phyloP scores from a whole-genome alignment of 768 basidiomycete species.

The Amanita jacksonii region DNA sequence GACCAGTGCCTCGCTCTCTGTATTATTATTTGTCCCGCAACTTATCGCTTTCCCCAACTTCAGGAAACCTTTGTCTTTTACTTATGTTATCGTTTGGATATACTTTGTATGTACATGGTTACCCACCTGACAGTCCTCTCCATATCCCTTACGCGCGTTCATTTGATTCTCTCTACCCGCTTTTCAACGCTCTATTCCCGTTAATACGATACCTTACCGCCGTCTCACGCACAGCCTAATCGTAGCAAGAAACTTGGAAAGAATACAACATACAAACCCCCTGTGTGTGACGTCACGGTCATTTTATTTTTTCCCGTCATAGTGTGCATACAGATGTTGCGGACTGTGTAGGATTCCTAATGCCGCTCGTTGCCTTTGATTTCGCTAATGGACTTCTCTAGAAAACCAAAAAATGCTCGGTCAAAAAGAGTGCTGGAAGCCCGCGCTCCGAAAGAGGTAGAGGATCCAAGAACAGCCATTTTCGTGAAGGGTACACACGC shows the following conservation, averaged over 20 bases:
- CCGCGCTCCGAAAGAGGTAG: conserved; percentile 82
- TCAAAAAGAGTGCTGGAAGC: conserved; percentile 85
- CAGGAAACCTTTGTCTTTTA: background rate
- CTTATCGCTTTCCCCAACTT: background rate
- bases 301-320: background rate
- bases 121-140: too few relatives aligned
- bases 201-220: background rate
- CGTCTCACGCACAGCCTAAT: background rate
- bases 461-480: conserved; percentile 78
- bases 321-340: conserved; percentile 13
- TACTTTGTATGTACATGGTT: too few relatives aligned
- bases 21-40: conserved; percentile 2
- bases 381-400: conserved; percentile 10
- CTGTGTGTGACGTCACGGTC: background rate
- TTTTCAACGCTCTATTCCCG: background rate
- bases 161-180: background rate
- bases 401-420: conserved; percentile 93
- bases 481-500: conserved; percentile 87
- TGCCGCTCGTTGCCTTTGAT: background rate
- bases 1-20: background rate
- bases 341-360: conserved; percentile 15
- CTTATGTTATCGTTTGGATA: too few relatives aligned
- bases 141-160: too few relatives aligned
- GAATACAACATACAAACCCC: background rate
- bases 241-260: background rate